A percentile compares a stretch with the other conserved stretches of the same genome.
phyloP scores from a whole-genome alignment of 73 alveolate genomes.

The Tetrahymena thermophila region DNA sequence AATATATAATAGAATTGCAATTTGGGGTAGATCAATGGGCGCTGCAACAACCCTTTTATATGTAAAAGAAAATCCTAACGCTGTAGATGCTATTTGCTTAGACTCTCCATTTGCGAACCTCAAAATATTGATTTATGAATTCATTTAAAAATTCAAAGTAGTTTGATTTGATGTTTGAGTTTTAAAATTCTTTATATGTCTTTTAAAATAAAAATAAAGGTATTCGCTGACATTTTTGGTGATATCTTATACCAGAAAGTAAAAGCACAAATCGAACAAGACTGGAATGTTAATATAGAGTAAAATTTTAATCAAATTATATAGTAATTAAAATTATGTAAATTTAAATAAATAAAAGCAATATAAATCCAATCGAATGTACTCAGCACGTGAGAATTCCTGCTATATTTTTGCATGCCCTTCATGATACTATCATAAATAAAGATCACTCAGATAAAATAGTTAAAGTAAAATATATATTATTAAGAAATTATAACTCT shows the following conservation, averaged over 20 bases:
- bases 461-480: not conserved
- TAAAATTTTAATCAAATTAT: too few relatives aligned
- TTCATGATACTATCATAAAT: conserved; percentile 55
- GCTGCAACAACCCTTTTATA: conserved; percentile 4
- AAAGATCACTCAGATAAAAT: conserved; percentile 51
- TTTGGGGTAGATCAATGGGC: conserved; percentile 14
- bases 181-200: not conserved
- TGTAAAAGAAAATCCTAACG: not conserved
- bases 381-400: conserved; percentile 59
- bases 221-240: not conserved
- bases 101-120: conserved; percentile 7
- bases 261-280: not conserved
- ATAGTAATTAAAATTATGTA: not conserved
- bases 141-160: not conserved
- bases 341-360: not conserved
- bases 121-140: not conserved
- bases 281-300: not conserved
- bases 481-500: not conserved
- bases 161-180: not conserved
- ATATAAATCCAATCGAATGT: conserved; percentile 43
- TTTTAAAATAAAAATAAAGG: not conserved
- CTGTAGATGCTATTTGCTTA: not conserved
- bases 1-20: not conserved
- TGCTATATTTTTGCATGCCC: conserved; percentile 61
- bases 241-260: not conserved